A percentile compares a stretch with the other conserved stretches of the same genome.
phyloP scores from a whole-genome alignment of 441 rosid species.

The Pelargonium hybrid region DNA sequence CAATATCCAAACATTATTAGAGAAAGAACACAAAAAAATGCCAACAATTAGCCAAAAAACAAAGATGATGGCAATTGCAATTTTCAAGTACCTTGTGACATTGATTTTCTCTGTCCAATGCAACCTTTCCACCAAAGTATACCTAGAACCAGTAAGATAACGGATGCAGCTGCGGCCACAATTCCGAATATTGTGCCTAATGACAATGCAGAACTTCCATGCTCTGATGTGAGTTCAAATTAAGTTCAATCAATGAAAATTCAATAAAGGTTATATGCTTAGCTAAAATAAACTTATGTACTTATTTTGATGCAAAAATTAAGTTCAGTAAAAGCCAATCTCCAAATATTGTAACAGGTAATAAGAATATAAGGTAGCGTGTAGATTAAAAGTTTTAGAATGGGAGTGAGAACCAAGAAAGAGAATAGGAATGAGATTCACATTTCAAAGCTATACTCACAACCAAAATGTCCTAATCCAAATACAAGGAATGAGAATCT shows the following conservation, averaged over 20 bases:
- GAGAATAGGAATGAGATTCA: too few species aligned
- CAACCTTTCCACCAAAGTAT: conserved; percentile 40
- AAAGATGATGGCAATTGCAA: not conserved
- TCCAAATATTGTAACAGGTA: not conserved
- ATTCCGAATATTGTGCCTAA: conserved; percentile 30
- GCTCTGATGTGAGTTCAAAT: conserved; percentile 20
- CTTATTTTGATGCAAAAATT: not conserved
- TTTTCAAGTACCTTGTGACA: conserved; percentile 28
- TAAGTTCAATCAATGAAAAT: conserved; percentile 25
- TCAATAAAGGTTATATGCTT: not conserved
- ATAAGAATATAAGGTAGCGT: too few species aligned
- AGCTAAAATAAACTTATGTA: not conserved
- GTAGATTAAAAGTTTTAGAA: too few species aligned
- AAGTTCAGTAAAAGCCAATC: not conserved
- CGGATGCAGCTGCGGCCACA: conserved; percentile 23
- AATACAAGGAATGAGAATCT: not conserved
- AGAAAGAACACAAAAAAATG: not conserved
- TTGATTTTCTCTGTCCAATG: conserved; percentile 24
- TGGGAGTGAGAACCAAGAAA: too few species aligned
- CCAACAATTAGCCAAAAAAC: not conserved
- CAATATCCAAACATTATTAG: not conserved
- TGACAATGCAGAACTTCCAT: conserved; percentile 14
- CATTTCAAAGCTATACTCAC: too few species aligned
- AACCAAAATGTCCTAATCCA: too few species aligned
- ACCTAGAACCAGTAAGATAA: conserved; percentile 25